phyloP scores from a whole-genome alignment of 2,329 filamentous ascomycete species.

The Cordyceps militaris region DNA sequence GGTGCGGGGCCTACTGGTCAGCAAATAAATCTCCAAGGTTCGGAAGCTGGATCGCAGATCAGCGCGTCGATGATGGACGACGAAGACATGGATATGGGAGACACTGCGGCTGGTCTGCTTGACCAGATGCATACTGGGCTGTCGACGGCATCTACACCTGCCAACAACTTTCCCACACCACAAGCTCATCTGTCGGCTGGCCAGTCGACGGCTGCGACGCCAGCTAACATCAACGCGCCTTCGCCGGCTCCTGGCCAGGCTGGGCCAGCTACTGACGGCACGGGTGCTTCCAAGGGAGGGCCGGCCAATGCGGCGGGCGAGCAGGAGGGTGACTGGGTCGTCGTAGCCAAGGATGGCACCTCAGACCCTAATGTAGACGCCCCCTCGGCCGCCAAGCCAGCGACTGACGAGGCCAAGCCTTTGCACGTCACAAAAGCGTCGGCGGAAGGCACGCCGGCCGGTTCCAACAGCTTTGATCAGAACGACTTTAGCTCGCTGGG shows the following conservation, averaged over 20 bases:
- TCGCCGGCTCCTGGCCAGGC: constrained; percentile 35
- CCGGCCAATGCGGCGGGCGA: constrained; percentile 39
- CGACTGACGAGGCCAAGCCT: constrained; percentile 19
- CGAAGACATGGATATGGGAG: constrained; percentile 59
- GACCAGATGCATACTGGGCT: constrained; percentile 62
- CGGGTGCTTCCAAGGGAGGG: constrained; percentile 23
- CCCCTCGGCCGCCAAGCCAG: constrained; percentile 16
- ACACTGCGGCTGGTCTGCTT: constrained; percentile 56
- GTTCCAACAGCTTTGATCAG: constrained; percentile 41
- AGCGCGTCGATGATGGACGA: constrained; percentile 47
- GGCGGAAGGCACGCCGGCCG: constrained; percentile 37
- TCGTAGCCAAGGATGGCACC: constrained; percentile 56
- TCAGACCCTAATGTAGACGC: constrained; percentile 18
- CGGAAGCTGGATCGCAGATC: constrained; percentile 48
- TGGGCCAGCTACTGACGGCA: constrained; percentile 16
- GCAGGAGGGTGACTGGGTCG: constrained; percentile 64
- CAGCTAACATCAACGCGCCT: constrained; percentile 39
- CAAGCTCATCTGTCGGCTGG: constrained; percentile 50
- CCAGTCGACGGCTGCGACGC: constrained; percentile 52
- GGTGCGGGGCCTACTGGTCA: constrained; percentile 17
- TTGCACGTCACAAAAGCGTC: constrained; percentile 32
- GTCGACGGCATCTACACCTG: constrained; percentile 53
- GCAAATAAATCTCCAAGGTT: constrained; percentile 45
- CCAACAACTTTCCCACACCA: constrained; percentile 53
- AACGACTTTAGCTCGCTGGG: constrained; percentile 58